These are phyloP conservation scores for Talaromyces wortmannii DNA, from an alignment of 495 filamentous ascomycete genomes.

Conservation along the genomic window DNA sequence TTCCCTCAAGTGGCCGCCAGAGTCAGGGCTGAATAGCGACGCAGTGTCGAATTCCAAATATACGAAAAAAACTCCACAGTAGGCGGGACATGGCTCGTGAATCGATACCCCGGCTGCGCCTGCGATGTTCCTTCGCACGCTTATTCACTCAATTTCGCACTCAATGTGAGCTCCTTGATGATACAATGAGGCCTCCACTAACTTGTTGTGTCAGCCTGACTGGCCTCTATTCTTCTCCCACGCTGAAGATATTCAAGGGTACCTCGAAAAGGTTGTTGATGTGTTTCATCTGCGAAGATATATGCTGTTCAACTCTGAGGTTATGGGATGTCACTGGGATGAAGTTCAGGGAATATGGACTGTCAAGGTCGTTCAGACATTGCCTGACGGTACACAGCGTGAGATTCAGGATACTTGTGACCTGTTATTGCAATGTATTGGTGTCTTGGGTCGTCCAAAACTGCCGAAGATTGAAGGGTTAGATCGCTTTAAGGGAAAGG, in stretches of 20 bases:
- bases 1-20: neutral
- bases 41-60: slow-evolving; percentile 17
- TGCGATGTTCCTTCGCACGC: slow-evolving; percentile 51
- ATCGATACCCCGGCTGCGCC: slow-evolving; percentile 47
- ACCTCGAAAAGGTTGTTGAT: slow-evolving; percentile 22
- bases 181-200: neutral
- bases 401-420: neutral
- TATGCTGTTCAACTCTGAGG: slow-evolving; percentile 30
- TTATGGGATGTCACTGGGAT: slow-evolving; percentile 27
- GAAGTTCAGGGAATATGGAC: neutral
- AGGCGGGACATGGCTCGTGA: slow-evolving; percentile 55
- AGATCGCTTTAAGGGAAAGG: neutral
- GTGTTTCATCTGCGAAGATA: slow-evolving; percentile 18
- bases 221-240: neutral
- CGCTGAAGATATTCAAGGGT: slow-evolving; percentile 27
- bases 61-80: slow-evolving; percentile 42
- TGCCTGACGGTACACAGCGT: neutral
- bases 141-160: slow-evolving; percentile 15
- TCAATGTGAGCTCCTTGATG: neutral
- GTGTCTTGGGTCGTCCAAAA: neutral
- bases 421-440: neutral
- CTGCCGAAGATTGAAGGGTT: neutral
- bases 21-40: neutral
- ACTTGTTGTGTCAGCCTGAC: neutral
- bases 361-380: neutral